Evolutionary conservation across 352 stramenopile species (phyloP).

Genomic region (Phytopythium kandeliae): DNA sequence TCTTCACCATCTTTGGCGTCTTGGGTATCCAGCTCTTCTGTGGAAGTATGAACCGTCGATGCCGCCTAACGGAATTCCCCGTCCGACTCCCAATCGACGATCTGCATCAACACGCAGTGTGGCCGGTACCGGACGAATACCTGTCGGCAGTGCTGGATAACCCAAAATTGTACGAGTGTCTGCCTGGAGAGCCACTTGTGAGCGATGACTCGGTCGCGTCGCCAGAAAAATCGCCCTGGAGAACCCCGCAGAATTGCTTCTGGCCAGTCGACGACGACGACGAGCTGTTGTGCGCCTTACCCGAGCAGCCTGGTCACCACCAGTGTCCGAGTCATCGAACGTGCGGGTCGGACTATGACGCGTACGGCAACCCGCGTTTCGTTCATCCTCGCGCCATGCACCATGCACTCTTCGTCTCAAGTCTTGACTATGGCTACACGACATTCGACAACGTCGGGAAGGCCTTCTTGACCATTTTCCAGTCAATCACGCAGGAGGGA

Average conservation of each 20-base stretch:
- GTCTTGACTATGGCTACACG: slow-evolving; percentile 88
- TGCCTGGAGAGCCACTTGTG: slow-evolving; percentile 29
- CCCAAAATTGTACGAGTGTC: slow-evolving; percentile 29
- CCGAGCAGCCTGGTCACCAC: slow-evolving; percentile 41
- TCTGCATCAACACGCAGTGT: slow-evolving; percentile 18
- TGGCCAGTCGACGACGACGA: slow-evolving; percentile 89
- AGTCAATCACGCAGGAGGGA: slow-evolving; percentile 91
- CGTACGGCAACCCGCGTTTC: slow-evolving; percentile 66
- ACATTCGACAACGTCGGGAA: slow-evolving; percentile 91
- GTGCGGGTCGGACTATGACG: slow-evolving; percentile 70
- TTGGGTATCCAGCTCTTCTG: slow-evolving; percentile 86
- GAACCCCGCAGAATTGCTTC: slow-evolving; percentile 75
- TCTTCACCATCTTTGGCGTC: slow-evolving; percentile 91
- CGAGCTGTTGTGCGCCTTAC: slow-evolving; percentile 55
- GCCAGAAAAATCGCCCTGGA: slow-evolving; percentile 73
- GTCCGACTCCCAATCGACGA: slow-evolving; percentile 45
- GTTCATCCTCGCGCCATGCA: slow-evolving; percentile 33
- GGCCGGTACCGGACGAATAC: slow-evolving; percentile 49
- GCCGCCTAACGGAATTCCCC: slow-evolving; percentile 71
- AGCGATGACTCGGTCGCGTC: slow-evolving; percentile 33
- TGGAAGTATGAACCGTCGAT: slow-evolving; percentile 76
- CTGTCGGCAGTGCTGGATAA: slow-evolving; percentile 33
- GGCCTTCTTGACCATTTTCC: slow-evolving; percentile 92
- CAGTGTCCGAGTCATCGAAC: slow-evolving; percentile 27
- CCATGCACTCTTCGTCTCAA: slow-evolving; percentile 41